Conservation (phyloP, 306 rosid genomes). For the Canavalia ensiformis region DNA sequence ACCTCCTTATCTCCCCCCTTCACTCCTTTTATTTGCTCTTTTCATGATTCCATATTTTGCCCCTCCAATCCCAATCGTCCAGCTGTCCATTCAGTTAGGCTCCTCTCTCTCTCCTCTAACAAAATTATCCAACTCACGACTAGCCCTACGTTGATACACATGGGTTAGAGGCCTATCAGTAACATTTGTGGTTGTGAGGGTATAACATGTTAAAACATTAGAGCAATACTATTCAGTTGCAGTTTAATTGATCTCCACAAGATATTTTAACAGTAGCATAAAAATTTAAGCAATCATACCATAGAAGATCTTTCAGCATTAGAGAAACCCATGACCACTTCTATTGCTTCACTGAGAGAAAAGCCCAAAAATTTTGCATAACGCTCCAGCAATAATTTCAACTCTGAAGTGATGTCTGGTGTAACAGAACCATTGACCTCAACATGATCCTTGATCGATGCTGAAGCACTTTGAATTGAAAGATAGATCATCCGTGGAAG, state of each 20-base stretch:
- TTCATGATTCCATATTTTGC: too few relatives aligned
- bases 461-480: slow-evolving; percentile 80
- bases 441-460: slow-evolving; percentile 73
- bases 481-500: slow-evolving; percentile 94
- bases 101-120: too few relatives aligned
- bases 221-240: neutral
- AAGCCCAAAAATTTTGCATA: slow-evolving; percentile 76
- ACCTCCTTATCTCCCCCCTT: too few relatives aligned
- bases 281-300: slow-evolving; percentile 63
- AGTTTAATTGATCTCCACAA: slow-evolving; percentile 18
- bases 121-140: too few relatives aligned
- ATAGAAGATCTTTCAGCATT: slow-evolving; percentile 58
- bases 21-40: too few relatives aligned
- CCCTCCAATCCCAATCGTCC: too few relatives aligned
- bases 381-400: slow-evolving; percentile 81
- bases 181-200: neutral
- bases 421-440: slow-evolving; percentile 72
- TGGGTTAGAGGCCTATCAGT: too few relatives aligned
- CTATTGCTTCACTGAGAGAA: slow-evolving; percentile 75
- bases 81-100: too few relatives aligned
- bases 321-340: slow-evolving; percentile 61
- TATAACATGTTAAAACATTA: slow-evolving; percentile 16
- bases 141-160: too few relatives aligned
- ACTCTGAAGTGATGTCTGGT: slow-evolving; percentile 67
- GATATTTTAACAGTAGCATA: slow-evolving; percentile 28